Base-by-base conservation (phyloP, 306 rosid genomes). In the Castanopsis chinensis region DNA sequence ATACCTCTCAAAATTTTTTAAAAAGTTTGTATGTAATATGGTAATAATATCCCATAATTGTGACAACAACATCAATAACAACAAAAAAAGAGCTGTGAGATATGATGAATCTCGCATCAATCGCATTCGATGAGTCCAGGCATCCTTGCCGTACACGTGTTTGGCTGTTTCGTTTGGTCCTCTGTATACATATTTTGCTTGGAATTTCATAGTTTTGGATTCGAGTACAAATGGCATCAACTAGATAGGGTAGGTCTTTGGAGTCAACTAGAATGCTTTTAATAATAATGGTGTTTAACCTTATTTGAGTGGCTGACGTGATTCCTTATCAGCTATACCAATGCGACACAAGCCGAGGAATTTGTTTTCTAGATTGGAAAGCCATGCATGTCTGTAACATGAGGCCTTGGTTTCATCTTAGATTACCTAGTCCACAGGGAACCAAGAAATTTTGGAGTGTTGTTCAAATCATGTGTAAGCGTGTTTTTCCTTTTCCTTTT, bases 61-160 rank as follows among this genome's bases (percentile, higher is more conserved):
- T 72, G 85, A 84, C 72, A 21, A 83, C 49, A 17, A 77, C 78
- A 65, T 1, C 53, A 32, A 78, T 2, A 28, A 5, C 17, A 35
- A 69, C 33, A 49, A 25, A 71, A 21, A 51, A 23, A 75, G 13
- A 35, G 13, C 81, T 61, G 5, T 5, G 3, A 11, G 19, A 20
- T 20, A 21, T n/a, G 33, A 37, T 80, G 78, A 63, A 79, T 55
- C 64, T 60, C 37, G 75, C 81, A 82, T 58, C 74, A 76, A 72
- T 81, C 87, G 76, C 60, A 73, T 59, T 74, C 80, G 32, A 45
- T 12, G 35, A 73, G 75, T 49, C 71, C 60, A 17, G 65, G 30
- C 86, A 76, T 83, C 81, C 49, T 6, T 54, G 74, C 86, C 86
- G 84, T 89, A 88, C 92, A 92, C 93, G 93, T 78, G 91, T 86